Percentiles rank a stretch among this genome's conserved stretches.
Conservation (phyloP, 768 basidiomycete species). For the Vararia minispora region DNA sequence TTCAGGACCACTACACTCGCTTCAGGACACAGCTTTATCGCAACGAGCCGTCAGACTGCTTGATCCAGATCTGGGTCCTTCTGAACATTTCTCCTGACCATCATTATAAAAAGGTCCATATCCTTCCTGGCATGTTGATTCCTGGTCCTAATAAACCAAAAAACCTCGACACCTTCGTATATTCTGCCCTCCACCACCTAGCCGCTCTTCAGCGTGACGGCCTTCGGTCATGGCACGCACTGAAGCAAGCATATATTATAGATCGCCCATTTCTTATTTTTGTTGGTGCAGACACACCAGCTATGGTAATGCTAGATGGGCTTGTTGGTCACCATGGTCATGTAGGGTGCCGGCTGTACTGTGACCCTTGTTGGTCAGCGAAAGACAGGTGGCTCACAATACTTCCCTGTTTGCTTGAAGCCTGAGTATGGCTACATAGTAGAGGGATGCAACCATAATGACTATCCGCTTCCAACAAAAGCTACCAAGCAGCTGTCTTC, state of each 20-base stretch:
- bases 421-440: slow-evolving; percentile 19
- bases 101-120: slow-evolving; percentile 21
- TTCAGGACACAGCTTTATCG: slow-evolving; percentile 24
- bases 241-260: background rate
- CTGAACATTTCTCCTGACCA: slow-evolving; percentile 20
- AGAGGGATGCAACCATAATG: slow-evolving; percentile 19
- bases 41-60: slow-evolving; percentile 22
- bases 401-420: slow-evolving; percentile 23
- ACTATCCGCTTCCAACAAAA: slow-evolving; percentile 11
- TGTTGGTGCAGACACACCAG: slow-evolving; percentile 24
- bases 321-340: slow-evolving; percentile 23
- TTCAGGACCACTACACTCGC: background rate
- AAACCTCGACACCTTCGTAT: slow-evolving; percentile 21
- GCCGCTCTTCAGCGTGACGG: slow-evolving; percentile 19
- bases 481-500: too few relatives aligned
- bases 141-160: slow-evolving; percentile 26
- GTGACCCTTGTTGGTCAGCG: slow-evolving; percentile 19
- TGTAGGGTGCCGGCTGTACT: slow-evolving; percentile 26
- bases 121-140: slow-evolving; percentile 22
- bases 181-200: slow-evolving; percentile 23
- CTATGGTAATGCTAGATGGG: slow-evolving; percentile 22
- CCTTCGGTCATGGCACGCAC: slow-evolving; percentile 17
- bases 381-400: slow-evolving; percentile 17
- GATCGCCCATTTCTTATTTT: slow-evolving; percentile 11
- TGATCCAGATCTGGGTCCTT: slow-evolving; percentile 27